Evolutionary conservation across 2,329 filamentous ascomycete species (phyloP), one percentile per base, ranked within the genome.

Genomic region (Fusarium sp.): DNA sequence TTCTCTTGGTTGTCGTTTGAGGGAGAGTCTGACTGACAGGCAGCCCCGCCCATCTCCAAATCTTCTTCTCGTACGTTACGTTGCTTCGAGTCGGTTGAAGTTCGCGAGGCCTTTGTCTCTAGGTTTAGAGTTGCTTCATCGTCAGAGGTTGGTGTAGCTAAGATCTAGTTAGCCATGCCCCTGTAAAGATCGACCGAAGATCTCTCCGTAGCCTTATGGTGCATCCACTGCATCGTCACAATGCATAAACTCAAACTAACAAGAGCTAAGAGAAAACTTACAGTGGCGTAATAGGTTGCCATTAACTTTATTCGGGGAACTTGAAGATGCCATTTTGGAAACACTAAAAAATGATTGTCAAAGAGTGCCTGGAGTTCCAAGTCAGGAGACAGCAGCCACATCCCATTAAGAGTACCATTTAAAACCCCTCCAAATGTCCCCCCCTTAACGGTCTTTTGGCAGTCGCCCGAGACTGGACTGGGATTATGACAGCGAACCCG

Each of bases 381-480:
- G 54, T 58, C 54, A 58, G 54, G 54, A 58, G 54, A 58, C 34
- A 58, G 54, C 54, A 38, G 37, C 37, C 20, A 45, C 31, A 18
- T 37, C 16, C 20, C 20, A 18, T 58, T 58, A 58, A 38, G 34
- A 35, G 14, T n/a, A 29, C 18, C 31, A 35, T 37, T 57, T 57
- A 35, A 57, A 57, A 14, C 31, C 31, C 31, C 27, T 11, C 54
- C 54, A 14, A 37, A 57, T 22, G 9, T 11, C 4, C 29, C 13
- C 54, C 31, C 31, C 31, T 57, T 57, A 38, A 35, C 20, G 34
- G 31, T 22, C 29, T 57, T 34, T 35, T 37, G 9, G 9, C 22
- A 38, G 34, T n/a, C n/a, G 20, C 34, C 34, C 20, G 54, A 57
- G 54, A 18, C 34, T 11, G 9, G 6, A 18, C 54, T 37, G 31